Conservation (phyloP, 192 early-diverging fungal species). For the Anaeromyces robustus region DNA sequence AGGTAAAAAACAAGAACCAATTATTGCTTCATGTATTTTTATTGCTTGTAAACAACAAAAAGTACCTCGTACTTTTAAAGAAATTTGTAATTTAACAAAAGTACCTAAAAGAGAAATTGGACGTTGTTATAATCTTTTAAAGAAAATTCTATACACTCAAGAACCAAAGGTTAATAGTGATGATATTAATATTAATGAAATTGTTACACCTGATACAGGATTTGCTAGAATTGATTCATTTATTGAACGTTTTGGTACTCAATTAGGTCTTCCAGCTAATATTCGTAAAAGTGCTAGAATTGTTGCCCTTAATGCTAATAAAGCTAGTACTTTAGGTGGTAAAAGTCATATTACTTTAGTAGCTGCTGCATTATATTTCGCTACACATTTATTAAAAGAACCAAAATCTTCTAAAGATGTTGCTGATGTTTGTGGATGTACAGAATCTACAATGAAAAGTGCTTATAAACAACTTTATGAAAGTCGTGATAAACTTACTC, state of each 20-base stretch:
- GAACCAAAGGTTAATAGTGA: neutral
- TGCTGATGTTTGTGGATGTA: slow-evolving; percentile 57
- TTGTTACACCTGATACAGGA: slow-evolving; percentile 50
- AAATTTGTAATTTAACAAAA: slow-evolving; percentile 74
- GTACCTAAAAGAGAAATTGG: slow-evolving; percentile 93
- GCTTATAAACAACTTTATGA: slow-evolving; percentile 55
- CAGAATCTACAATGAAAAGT: slow-evolving; percentile 85
- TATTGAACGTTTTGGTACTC: slow-evolving; percentile 1
- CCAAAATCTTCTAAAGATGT: slow-evolving; percentile 59
- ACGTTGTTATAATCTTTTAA: slow-evolving; percentile 47
- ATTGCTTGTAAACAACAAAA: slow-evolving; percentile 76
- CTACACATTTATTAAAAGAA: slow-evolving; percentile 41
- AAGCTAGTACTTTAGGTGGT: slow-evolving; percentile 73
- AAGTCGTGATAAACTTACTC: slow-evolving; percentile 18
- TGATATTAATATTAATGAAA: slow-evolving; percentile 28
- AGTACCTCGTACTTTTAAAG: slow-evolving; percentile 80
- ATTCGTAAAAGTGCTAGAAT: neutral
- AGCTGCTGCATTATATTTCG: slow-evolving; percentile 81
- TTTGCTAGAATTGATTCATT: neutral
- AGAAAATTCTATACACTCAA: slow-evolving; percentile 10
- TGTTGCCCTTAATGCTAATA: slow-evolving; percentile 45
- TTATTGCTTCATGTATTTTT: slow-evolving; percentile 84
- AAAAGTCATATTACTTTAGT: slow-evolving; percentile 85
- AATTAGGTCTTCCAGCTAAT: neutral
- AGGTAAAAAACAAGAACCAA: slow-evolving; percentile 51